Percentiles rank a stretch among this genome's conserved stretches.
Evolutionary conservation across 1,284 basidiomycete genomes (phyloP).

Genomic region (Marasmius tenuissimus): DNA sequence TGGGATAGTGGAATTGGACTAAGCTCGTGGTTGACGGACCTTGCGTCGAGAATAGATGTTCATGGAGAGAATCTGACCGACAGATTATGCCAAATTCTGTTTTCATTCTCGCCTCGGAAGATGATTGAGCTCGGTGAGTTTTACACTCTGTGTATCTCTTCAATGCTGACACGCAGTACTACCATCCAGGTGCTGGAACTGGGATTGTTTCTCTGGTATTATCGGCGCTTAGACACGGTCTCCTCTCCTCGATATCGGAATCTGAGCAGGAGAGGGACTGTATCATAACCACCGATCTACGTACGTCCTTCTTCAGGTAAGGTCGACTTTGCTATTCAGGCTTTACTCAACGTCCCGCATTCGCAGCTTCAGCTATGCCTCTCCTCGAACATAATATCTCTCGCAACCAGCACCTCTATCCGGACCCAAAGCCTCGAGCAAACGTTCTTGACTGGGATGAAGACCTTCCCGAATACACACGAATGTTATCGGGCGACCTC

Average conservation of each 20-base stretch:
- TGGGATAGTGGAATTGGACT: constrained; percentile 89
- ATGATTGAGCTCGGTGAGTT: constrained; percentile 71
- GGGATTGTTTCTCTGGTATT: constrained; percentile 78
- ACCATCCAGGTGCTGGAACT: constrained; percentile 69
- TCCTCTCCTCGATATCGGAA: constrained; percentile 9
- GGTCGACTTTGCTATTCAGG: neutral
- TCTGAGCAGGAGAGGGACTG: constrained; percentile 28
- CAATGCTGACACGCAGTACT: neutral
- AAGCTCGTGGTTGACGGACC: constrained; percentile 66
- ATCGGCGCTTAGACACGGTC: constrained; percentile 45
- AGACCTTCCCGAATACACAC: constrained; percentile 46
- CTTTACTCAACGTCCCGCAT: neutral
- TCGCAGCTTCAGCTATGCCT: constrained; percentile 74
- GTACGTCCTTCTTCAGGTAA: constrained; percentile 40
- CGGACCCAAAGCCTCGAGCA: constrained; percentile 15
- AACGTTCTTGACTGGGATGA: constrained; percentile 78
- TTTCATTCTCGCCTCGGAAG: constrained; percentile 35
- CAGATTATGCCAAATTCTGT: constrained; percentile 33
- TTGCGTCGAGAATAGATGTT: constrained; percentile 16
- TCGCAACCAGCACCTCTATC: constrained; percentile 10
- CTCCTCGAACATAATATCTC: constrained; percentile 72
- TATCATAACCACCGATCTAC: constrained; percentile 73
- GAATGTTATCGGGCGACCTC: constrained; percentile 34
- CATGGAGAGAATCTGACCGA: constrained; percentile 15
- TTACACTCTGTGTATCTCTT: neutral